phyloP scores from a whole-genome alignment of 1,284 basidiomycete species.

The Gomphus sp. region DNA sequence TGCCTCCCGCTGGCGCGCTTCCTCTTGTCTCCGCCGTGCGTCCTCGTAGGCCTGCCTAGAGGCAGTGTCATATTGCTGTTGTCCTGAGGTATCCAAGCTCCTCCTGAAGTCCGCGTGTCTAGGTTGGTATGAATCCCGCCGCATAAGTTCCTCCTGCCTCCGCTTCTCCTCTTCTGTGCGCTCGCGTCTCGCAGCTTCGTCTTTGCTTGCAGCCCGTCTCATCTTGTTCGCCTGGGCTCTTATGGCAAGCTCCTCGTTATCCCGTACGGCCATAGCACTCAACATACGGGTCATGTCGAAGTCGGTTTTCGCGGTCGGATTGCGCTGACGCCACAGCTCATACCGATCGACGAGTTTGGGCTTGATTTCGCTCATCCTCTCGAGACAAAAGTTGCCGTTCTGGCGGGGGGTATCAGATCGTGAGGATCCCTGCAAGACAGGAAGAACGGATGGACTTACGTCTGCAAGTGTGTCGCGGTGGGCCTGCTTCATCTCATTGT shows the following conservation, averaged over 20 bases:
- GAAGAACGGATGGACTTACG: constrained; percentile 23
- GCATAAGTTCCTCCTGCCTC: neutral
- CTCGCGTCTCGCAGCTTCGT: constrained; percentile 1
- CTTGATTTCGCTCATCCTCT: constrained; percentile 22
- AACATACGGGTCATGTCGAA: constrained; percentile 5
- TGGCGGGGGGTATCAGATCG: constrained; percentile 6
- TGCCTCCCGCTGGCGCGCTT: constrained; percentile 1
- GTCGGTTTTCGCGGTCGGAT: constrained; percentile 4
- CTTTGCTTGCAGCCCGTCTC: neutral
- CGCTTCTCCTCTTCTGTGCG: neutral
- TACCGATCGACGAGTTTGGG: constrained; percentile 26
- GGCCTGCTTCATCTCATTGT: constrained; percentile 23
- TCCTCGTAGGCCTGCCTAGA: neutral
- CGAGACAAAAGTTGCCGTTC: constrained; percentile 19
- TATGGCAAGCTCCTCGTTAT: constrained; percentile 5
- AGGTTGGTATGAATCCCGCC: neutral
- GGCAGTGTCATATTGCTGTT: neutral
- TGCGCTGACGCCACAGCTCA: constrained; percentile 23
- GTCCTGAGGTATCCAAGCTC: neutral
- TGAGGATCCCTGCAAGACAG: neutral
- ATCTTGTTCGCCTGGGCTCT: constrained; percentile 3
- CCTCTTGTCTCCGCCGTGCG: neutral
- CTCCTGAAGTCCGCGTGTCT: neutral
- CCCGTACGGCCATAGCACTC: neutral
- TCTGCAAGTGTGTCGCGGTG: constrained; percentile 30